phyloP scores from a whole-genome alignment of 2,329 filamentous ascomycete species.

The Arthrobotrys iridis region DNA sequence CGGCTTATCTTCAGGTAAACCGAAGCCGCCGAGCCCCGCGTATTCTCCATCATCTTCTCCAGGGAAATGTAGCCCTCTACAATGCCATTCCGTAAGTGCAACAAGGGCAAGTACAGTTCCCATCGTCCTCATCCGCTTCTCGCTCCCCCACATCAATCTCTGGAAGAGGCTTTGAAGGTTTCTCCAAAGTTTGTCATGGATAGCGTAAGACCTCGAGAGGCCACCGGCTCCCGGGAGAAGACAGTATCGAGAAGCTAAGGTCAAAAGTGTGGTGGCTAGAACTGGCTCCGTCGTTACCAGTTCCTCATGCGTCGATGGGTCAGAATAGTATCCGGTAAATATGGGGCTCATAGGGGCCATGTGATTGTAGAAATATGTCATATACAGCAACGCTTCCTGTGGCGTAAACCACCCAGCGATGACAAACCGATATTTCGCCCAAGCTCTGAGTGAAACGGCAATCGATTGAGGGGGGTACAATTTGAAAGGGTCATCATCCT shows the following conservation, averaged over 20 bases:
- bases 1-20: constrained; percentile 73
- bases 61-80: constrained; percentile 91
- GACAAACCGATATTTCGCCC: constrained; percentile 93
- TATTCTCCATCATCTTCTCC: constrained; percentile 74
- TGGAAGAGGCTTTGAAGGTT: constrained; percentile 96
- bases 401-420: constrained; percentile 96
- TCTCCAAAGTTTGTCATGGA: constrained; percentile 94
- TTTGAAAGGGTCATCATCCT: constrained; percentile 48
- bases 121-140: constrained; percentile 73
- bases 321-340: constrained; percentile 71
- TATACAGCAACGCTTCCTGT: constrained; percentile 89
- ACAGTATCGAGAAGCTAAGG: constrained; percentile 88
- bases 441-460: constrained; percentile 75
- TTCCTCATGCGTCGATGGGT: constrained; percentile 76
- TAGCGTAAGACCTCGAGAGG: constrained; percentile 83
- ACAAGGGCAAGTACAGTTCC: constrained; percentile 94
- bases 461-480: constrained; percentile 63
- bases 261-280: constrained; percentile 87
- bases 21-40: constrained; percentile 70
- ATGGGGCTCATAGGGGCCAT: constrained; percentile 93
- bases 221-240: constrained; percentile 81
- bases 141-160: constrained; percentile 80
- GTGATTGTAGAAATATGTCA: constrained; percentile 94
- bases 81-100: constrained; percentile 97
- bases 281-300: constrained; percentile 92